These are phyloP conservation scores for Penicillium sp. DNA, from an alignment of 2,329 filamentous ascomycete genomes.

Conservation along the genomic window DNA sequence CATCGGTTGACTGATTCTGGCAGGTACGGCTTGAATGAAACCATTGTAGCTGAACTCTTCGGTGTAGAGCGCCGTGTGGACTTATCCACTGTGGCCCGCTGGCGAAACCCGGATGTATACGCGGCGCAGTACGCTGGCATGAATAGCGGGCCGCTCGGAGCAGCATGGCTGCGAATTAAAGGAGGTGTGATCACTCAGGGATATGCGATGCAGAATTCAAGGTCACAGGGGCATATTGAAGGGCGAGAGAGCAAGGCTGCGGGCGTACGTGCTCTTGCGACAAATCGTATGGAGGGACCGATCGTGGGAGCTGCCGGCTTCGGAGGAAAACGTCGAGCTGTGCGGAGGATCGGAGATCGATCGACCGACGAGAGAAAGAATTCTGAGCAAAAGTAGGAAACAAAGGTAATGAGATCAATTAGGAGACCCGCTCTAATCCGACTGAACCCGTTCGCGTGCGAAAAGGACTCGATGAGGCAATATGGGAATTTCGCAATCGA, in stretches of 20 bases:
- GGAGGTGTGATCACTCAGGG: background rate
- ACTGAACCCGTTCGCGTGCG: slow-evolving; percentile 4
- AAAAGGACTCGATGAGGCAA: background rate
- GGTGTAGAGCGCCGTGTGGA: slow-evolving; percentile 11
- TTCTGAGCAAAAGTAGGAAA: background rate
- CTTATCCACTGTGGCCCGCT: slow-evolving; percentile 21
- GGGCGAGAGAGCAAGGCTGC: slow-evolving; percentile 7
- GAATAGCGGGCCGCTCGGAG: slow-evolving; percentile 32
- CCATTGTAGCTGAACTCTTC: slow-evolving; percentile 20
- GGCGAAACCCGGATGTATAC: slow-evolving; percentile 20
- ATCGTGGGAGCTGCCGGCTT: slow-evolving; percentile 27
- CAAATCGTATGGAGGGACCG: slow-evolving; percentile 19
- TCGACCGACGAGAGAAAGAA: background rate
- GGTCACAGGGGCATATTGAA: slow-evolving; percentile 24
- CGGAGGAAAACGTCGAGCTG: slow-evolving; percentile 25
- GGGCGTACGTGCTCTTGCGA: slow-evolving; percentile 14
- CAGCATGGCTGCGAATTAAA: slow-evolving; percentile 28
- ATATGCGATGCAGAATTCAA: slow-evolving; percentile 1
- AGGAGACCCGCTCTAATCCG: background rate
- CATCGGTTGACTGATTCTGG: slow-evolving; percentile 19
- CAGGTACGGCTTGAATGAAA: slow-evolving; percentile 24
- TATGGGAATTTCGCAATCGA: slow-evolving; percentile 22
- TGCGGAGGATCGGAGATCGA: background rate
- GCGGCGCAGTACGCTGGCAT: slow-evolving; percentile 29
- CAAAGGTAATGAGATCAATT: background rate